Base-by-base conservation (phyloP, 495 filamentous ascomycete species). In the Neurospora intermedia region DNA sequence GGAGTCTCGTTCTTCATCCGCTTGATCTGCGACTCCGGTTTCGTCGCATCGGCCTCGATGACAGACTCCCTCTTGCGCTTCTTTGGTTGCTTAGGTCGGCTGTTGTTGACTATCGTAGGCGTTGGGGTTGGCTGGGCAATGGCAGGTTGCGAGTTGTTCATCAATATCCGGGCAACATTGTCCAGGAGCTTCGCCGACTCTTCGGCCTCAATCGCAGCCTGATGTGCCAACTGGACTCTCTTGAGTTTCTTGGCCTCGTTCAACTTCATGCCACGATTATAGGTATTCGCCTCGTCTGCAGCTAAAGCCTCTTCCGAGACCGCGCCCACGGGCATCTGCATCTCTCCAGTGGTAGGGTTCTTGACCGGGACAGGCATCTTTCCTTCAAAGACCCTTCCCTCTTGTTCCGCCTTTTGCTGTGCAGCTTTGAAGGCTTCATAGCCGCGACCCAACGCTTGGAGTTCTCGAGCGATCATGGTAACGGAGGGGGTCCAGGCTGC, bases 231-330 rank as follows among this genome's bases (percentile, higher is more conserved):
- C 72, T 86, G 85, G 81, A 94, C 92, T 66, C 90, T 89, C 84
- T 96, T 97, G 70, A 93, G 83, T 78, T 96, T 97, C 85, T 97
- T 97, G 7, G 93, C 93, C 78, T 97, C 92, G 78, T 97, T 97
- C 69, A 97, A 80, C 76, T 93, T 93, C 93, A 97, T 97, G 9
- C 93, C 94, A 23, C 92, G 88, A 78, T 97, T 97, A 78, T 89
- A 92, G 31, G 93, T 76, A 43, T 86, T 82, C 70, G 85, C 83
- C 73, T 90, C 89, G 35, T 88, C 84, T 16, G 82, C 84, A 10
- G 81, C 81, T 69, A 87, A 73, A 23, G 85, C 82, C 41, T 87
- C 86, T 38, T 84, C 71, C 66, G 84, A 85, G 45, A 88, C 82
- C 6, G 86, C 84, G 40, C 87, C 86, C 69, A 84, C 81, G 18